A percentile compares a stretch with the other conserved stretches of the same genome.
Evolutionary conservation across 2,329 filamentous ascomycete genomes (phyloP).

Genomic region (Colletotrichum tamarilloi): DNA sequence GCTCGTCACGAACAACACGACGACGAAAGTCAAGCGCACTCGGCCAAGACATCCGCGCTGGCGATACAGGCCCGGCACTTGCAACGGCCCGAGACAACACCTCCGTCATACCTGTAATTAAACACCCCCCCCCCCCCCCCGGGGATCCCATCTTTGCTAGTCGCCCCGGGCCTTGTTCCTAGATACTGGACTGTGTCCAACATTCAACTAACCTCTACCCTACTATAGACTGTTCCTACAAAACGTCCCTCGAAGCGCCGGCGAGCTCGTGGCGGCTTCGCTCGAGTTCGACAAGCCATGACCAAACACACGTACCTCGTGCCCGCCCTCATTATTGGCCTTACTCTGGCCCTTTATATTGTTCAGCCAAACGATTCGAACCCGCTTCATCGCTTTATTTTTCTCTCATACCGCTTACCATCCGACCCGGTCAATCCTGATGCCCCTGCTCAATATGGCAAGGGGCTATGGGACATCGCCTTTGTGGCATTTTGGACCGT

Average conservation of each 20-base stretch:
- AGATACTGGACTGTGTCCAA: not conserved
- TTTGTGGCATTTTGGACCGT: slow-evolving; percentile 92
- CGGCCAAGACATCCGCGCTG: slow-evolving; percentile 63
- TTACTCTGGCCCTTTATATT: slow-evolving; percentile 76
- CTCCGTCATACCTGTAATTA: slow-evolving; percentile 16
- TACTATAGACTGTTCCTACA: slow-evolving; percentile 19
- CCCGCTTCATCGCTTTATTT: slow-evolving; percentile 83
- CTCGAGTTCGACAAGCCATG: slow-evolving; percentile 63
- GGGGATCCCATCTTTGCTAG: not conserved
- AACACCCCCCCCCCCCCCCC: not conserved
- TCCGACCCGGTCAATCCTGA: slow-evolving; percentile 52
- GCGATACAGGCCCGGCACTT: slow-evolving; percentile 66
- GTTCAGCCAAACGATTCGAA: slow-evolving; percentile 83
- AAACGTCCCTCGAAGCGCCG: slow-evolving; percentile 65
- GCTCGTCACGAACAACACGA: slow-evolving; percentile 51
- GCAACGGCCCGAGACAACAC: slow-evolving; percentile 50
- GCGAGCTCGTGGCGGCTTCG: slow-evolving; percentile 61
- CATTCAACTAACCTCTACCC: slow-evolving; percentile 2
- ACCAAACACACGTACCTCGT: slow-evolving; percentile 71
- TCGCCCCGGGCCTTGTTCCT: not conserved
- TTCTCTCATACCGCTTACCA: slow-evolving; percentile 86
- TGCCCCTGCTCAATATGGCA: slow-evolving; percentile 79
- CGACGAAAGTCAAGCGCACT: slow-evolving; percentile 68
- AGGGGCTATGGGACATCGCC: slow-evolving; percentile 86
- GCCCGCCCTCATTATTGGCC: slow-evolving; percentile 74